phyloP scores from a whole-genome alignment of 129 eudicot genomes.

The Scalesia atractyloides region DNA sequence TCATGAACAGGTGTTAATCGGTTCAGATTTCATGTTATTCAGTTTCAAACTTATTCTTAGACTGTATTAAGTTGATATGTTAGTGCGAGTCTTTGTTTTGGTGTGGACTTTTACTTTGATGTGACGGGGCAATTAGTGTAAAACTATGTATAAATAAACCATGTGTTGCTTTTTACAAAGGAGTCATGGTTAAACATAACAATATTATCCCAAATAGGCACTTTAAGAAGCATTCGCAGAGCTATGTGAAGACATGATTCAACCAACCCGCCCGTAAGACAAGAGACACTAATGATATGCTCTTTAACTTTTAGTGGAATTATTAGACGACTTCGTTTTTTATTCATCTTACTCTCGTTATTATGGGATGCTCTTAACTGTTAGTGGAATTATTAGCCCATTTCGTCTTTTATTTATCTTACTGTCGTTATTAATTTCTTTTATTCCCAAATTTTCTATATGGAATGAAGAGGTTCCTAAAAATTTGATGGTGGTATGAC shows the following conservation, averaged over 20 bases:
- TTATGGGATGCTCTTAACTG: background rate
- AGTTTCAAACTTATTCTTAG: too few relatives aligned
- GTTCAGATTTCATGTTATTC: too few relatives aligned
- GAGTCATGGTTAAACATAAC: slow-evolving; percentile 12
- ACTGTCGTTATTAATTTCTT: background rate
- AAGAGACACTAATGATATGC: background rate
- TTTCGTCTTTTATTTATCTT: background rate
- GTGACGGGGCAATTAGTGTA: background rate
- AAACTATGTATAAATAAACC: background rate
- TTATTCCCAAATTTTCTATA: too few relatives aligned
- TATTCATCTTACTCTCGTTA: background rate
- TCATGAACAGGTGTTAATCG: too few relatives aligned
- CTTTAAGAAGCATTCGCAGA: slow-evolving; percentile 15
- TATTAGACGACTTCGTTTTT: background rate
- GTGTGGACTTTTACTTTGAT: too few relatives aligned
- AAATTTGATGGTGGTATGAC: too few relatives aligned
- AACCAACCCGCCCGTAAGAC: slow-evolving; percentile 9
- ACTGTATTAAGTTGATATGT: too few relatives aligned
- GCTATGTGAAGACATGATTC: slow-evolving; percentile 11
- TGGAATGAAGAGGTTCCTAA: too few relatives aligned
- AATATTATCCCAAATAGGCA: slow-evolving; percentile 1
- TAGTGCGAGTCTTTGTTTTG: too few relatives aligned
- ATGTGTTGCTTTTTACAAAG: background rate
- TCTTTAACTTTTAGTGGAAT: background rate
- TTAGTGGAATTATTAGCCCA: background rate